Percentiles rank a stretch among this genome's conserved stretches.
Evolutionary conservation across 179 eudicot species (phyloP).

Genomic region (Beta lomatogona): DNA sequence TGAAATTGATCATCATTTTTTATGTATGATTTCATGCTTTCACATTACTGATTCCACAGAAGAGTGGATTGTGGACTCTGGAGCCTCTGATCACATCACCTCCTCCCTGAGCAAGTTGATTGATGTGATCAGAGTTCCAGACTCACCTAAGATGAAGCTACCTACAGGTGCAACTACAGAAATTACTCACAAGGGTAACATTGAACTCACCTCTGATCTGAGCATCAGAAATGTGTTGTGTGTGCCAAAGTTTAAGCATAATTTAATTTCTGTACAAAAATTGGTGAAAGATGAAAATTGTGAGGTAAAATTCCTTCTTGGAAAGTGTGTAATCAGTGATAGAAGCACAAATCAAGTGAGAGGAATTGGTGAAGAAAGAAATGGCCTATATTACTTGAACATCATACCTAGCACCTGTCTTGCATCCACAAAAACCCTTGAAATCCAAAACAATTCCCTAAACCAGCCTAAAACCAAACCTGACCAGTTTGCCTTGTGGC

Average conservation of each 20-base stretch:
- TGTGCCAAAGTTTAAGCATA: not conserved
- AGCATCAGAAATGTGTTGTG: not conserved
- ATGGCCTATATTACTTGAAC: too few species aligned
- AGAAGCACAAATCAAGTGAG: too few species aligned
- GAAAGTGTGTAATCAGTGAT: too few species aligned
- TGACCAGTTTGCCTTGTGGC: too few species aligned
- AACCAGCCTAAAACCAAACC: too few species aligned
- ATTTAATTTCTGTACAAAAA: not conserved
- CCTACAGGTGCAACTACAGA: not conserved
- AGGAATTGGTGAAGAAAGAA: too few species aligned
- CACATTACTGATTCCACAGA: not conserved
- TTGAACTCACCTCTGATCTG: not conserved
- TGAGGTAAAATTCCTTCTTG: too few species aligned
- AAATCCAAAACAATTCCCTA: too few species aligned
- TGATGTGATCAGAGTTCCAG: too few species aligned
- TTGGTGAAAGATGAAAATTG: not conserved
- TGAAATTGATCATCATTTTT: not conserved
- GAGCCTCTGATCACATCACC: not conserved
- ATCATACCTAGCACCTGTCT: too few species aligned
- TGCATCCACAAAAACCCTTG: too few species aligned
- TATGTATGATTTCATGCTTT: not conserved
- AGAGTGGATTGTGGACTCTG: not conserved
- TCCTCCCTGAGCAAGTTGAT: not conserved
- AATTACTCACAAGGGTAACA: not conserved
- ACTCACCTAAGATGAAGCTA: not conserved